Base-by-base conservation (phyloP, 495 filamentous ascomycete genomes). In the Viridothelium virens region DNA sequence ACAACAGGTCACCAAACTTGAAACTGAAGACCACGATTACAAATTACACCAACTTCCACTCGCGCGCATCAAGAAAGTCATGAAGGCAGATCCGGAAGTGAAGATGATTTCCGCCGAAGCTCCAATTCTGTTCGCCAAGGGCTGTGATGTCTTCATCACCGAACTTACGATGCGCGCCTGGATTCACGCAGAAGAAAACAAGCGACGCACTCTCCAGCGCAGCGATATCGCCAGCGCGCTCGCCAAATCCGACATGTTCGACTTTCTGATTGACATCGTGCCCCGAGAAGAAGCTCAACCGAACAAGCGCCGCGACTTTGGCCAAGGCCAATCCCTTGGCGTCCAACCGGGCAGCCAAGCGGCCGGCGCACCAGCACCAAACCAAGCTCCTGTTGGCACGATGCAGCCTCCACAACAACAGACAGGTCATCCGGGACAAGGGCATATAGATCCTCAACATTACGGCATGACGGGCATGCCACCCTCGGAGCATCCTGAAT, bases 91-190 rank as follows among this genome's bases (percentile, higher is more conserved):
- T 70, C 94, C 94, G 1, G 94, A 98, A 69, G 94, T 98, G 62
- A 98, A 98, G 79, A 98, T 98, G 94, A 98, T 98, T 63, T 96
- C 92, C 11, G 94, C 94, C 31, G 94, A 98, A 78, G 94, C 94
- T 5, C 94, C 94, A 12, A 98, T 98, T 72, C 80, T 98, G 16
- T 98, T 98, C 74, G 94, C 94, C 61, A 98, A 98, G 80, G 94
- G 95, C 48, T 98, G 94, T 78, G 94, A 98, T 75, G 97, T 98
- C 72, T 98, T 98, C 79, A 98, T 98, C 73, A 98, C 94, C 2
- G 94, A 98, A 77, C 82, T 98, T 56, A 97, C 94, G 1, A 98
- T 98, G 94, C 91, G 94, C 62, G 94, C 94, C n/a, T 98, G 94
- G 94, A 97, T 98, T 36, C 94, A 97, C 71, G 94, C 94, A 3